Percentiles rank a stretch among this genome's conserved stretches.
Evolutionary conservation across 345 rosid species (phyloP).

Genomic region (Brassica nigra): DNA sequence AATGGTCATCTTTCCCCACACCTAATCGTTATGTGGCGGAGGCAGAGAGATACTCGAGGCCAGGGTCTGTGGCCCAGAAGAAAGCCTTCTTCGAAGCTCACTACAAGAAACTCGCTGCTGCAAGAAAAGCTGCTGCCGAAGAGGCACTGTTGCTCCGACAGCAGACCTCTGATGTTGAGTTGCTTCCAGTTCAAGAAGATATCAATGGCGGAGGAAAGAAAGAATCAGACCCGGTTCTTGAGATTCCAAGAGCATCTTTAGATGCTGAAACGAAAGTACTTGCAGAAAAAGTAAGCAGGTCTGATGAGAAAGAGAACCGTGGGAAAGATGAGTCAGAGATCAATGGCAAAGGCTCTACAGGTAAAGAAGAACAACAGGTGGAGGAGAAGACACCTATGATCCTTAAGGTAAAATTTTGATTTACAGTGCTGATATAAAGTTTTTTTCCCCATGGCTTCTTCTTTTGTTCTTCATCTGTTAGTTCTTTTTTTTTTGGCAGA

Average conservation of each 20-base stretch:
- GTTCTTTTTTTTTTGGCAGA: neutral
- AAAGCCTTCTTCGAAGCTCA: constrained; percentile 91
- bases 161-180: constrained; percentile 18
- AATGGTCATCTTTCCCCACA: constrained; percentile 73
- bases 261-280: constrained; percentile 24
- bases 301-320: constrained; percentile 47
- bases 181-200: constrained; percentile 24
- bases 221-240: constrained; percentile 19
- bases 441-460: constrained; percentile 1
- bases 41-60: constrained; percentile 71
- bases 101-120: constrained; percentile 79
- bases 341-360: constrained; percentile 10
- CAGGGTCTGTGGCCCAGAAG: constrained; percentile 89
- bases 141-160: constrained; percentile 67
- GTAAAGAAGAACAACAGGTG: constrained; percentile 4
- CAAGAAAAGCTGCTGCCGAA: constrained; percentile 63
- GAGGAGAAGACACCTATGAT: constrained; percentile 39
- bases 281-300: constrained; percentile 32
- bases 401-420: constrained; percentile 48
- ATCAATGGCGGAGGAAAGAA: constrained; percentile 15
- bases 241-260: constrained; percentile 9
- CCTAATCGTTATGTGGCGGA: constrained; percentile 78
- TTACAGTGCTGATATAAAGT: neutral
- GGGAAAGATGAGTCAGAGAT: constrained; percentile 22
- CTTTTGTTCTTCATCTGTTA: no score